Evolutionary conservation across 140 eudicot genomes (phyloP), one percentile per base, ranked within the genome.

Genomic region (Erigeron philadelphicus): DNA sequence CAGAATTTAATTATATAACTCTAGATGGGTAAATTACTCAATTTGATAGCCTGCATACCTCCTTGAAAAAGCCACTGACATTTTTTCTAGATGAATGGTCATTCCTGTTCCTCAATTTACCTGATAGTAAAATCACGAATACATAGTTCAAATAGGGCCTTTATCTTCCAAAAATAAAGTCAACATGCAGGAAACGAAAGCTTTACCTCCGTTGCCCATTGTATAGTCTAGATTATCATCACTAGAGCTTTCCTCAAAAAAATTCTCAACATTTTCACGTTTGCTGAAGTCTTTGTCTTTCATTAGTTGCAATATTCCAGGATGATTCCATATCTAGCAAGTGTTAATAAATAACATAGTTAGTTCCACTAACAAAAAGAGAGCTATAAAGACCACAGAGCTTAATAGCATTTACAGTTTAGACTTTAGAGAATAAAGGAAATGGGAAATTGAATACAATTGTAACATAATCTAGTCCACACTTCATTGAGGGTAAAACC

Each of bases 281-380:
- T 83, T 89, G 57, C 73, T 78, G 46, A 66, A 82, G 62, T 79
- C 90, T 85, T 79, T 89, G 74, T 84, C 78, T 64, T 84, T 82
- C 90, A 87, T 75, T 75, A 86, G 68, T 82, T 83, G 90, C 86
- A 93, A 75, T 68, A 93, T 82, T 78, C 96, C 83, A 62, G 98
- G 98, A 85, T 93, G 98, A 81, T 89, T 93, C 96, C 98, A 93
- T 78, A 92, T 89, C 98, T 93, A 75, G 21, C 75, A 61, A 64
- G 42, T 66, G 57, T 19, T 17, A 71, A 60, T 10, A 67, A 78
- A 61, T 40, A 68, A 38, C 10, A 47, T 7, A 49, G 44, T 17
- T 43, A 50, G 19, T 64, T 35, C 47, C 57, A 15, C 21, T 47
- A 54, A 48, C 23, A 47, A 63, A 64, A 64, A 23, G 9, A 68